These are phyloP conservation scores for Prunus yedoensis DNA, from an alignment of 331 rosid genomes.

Conservation along the genomic window DNA sequence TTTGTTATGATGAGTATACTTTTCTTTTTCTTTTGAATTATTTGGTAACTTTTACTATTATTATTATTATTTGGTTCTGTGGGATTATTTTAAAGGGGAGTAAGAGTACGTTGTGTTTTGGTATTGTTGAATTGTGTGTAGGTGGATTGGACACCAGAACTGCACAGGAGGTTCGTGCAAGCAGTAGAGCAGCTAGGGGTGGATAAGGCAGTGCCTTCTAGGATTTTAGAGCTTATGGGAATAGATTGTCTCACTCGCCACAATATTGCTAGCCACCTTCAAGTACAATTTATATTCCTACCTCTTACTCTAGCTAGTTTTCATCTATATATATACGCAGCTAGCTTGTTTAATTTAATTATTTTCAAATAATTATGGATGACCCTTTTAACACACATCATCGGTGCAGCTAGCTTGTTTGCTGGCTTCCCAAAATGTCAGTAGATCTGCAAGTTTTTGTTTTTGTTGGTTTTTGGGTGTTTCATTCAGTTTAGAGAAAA, in stretches of 20 bases:
- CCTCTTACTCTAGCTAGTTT: too few species aligned
- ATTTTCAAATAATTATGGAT: too few species aligned
- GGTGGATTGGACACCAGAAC: constrained; percentile 99
- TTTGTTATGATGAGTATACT: too few species aligned
- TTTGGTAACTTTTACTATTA: background rate
- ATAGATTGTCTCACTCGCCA: constrained; percentile 95
- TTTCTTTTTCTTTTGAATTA: background rate
- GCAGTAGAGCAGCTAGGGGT: constrained; percentile 98
- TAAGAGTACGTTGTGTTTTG: background rate
- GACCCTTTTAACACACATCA: too few species aligned
- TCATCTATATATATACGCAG: too few species aligned
- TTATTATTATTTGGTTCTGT: background rate
- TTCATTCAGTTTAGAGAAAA: background rate
- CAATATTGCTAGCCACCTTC: constrained; percentile 97
- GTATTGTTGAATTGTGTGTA: constrained; percentile 33
- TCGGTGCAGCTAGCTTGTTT: too few species aligned
- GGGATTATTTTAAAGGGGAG: constrained; percentile 4
- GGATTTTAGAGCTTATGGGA: constrained; percentile 96
- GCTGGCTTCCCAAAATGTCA: background rate
- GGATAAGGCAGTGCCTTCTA: constrained; percentile 95
- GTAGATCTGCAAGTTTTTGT: background rate
- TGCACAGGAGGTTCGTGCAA: constrained; percentile 85
- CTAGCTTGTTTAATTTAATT: too few species aligned
- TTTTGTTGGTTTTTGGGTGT: background rate
- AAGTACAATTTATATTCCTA: constrained; percentile 33